Base-by-base conservation (phyloP, 2,329 filamentous ascomycete genomes). In the Escovopsis sp. region DNA sequence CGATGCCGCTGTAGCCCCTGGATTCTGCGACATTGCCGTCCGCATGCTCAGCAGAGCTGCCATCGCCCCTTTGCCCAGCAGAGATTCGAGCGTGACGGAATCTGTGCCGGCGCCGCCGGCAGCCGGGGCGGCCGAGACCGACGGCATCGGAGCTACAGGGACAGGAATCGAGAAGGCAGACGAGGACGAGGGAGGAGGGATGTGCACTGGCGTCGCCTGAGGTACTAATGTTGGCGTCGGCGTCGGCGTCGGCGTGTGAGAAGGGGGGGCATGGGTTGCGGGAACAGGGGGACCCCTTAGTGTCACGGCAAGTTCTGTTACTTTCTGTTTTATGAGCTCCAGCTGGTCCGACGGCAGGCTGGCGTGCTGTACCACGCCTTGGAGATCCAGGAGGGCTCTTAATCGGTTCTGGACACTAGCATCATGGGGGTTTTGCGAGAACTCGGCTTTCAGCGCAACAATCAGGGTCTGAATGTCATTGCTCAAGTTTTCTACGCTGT, bases 341-440 rank as follows among this genome's bases (percentile, higher is more conserved):
- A 94, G 73, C 66, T 94, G 84, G 56, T 88, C 80, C 54, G 79
- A 77, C 46, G 81, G 81, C 59, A 94, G 70, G 57, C 80, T 79
- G 61, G 86, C 82, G 52, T 72, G 80, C 60, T 84, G 78, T 57
- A 95, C 68, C 51, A 72, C 77, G 46, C 53, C 55, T 66, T 94
- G 85, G 49, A 96, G 73, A 61, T 91, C 85, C 62, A 88, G 68
- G 53, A 95, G 75, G 48, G 87, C 86, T 65, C 85, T 84, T 56
- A 94, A 68, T 64, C 83, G 85, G 56, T 77, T 80, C 59, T 85
- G 81, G 58, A 85, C 72, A 63, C 77, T 75, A 62, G 71, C 64
- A 68, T 94, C 84, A 68, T 80, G 75, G 47, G 82, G 82, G 59
- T 80, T 85, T 50, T 75, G 75, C 50, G 81, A 79, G 65, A 85